Base-by-base conservation (phyloP, 2,329 filamentous ascomycete genomes). In the Diaporthe caulivora region DNA sequence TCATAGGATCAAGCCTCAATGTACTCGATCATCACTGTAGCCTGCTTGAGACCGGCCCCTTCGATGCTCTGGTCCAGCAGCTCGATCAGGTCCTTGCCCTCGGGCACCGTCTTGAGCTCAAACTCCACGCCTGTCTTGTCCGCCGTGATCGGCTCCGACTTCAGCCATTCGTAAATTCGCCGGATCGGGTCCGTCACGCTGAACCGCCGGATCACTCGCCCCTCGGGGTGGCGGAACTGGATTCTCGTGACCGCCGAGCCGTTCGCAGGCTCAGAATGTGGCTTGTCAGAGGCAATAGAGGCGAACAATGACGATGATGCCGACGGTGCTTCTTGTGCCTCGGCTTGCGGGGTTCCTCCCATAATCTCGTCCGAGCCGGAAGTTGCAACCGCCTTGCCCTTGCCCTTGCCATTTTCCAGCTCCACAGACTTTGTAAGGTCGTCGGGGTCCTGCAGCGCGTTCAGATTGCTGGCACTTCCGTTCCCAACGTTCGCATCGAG, bases 111-210 rank as follows among this genome's bases (percentile, higher is more conserved):
- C 82, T 97, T 95, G 77, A 99, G 88, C 82, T 98, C 96, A 83
- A 99, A 99, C 75, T 91, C 89, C 17, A 93, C 83, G 0, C 93
- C 94, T 40, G 90, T 89, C 82, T 95, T 96, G 78, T 93, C 95
- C 77, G 95, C 93, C 11, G 69, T 26, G 64, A 97, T 83, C 1
- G 95, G 94, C 74, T 93, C 91, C 0, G 95, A 93, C 85, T 98
- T 99, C 76, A 99, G 91, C 95, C 95, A 99, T 84, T 99, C 97
- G 82, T 96, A 99, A 58, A 99, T 92, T 17, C 94, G 91, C 71
- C 91, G 89, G 17, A 99, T 95, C 1, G 89, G 87, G 73, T 99
- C 97, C 18, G 89, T 83, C 4, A 95, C 83, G 13, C 87, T 86
- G 83, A 99, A 99, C n/a, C 94, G 91, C 40, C 95, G 92, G 74